phyloP scores from a whole-genome alignment of 2,329 filamentous ascomycete species.

The Alternaria ethzedia region DNA sequence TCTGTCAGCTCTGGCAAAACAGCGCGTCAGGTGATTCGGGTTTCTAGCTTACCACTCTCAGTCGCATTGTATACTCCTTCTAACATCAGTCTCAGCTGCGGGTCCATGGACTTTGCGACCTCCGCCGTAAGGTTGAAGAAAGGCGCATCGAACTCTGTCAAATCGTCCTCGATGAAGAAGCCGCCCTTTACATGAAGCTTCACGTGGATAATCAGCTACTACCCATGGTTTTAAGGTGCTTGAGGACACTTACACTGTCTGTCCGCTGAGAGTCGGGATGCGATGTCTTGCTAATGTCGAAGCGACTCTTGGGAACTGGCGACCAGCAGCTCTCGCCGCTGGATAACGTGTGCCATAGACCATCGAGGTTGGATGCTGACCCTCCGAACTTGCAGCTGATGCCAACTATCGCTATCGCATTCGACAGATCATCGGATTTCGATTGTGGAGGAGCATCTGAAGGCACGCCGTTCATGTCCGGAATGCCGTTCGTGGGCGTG shows the following conservation, averaged over 20 bases:
- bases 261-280: neutral
- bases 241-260: neutral
- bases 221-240: neutral
- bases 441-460: neutral
- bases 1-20: neutral
- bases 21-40: neutral
- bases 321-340: neutral
- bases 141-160: neutral
- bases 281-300: neutral
- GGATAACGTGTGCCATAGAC: neutral
- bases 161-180: neutral
- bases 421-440: neutral
- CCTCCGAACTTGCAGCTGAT: neutral
- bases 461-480: neutral
- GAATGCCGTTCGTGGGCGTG: neutral
- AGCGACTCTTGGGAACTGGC: neutral
- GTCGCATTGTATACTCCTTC: slow-evolving; percentile 1
- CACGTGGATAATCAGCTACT: neutral
- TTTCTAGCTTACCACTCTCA: neutral
- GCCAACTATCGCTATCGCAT: neutral
- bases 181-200: neutral
- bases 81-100: neutral
- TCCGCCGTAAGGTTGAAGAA: slow-evolving; percentile 3
- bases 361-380: neutral
- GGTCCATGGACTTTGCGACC: neutral